These are phyloP conservation scores for Croton setiger DNA, from an alignment of 441 rosid genomes.

Conservation along the genomic window DNA sequence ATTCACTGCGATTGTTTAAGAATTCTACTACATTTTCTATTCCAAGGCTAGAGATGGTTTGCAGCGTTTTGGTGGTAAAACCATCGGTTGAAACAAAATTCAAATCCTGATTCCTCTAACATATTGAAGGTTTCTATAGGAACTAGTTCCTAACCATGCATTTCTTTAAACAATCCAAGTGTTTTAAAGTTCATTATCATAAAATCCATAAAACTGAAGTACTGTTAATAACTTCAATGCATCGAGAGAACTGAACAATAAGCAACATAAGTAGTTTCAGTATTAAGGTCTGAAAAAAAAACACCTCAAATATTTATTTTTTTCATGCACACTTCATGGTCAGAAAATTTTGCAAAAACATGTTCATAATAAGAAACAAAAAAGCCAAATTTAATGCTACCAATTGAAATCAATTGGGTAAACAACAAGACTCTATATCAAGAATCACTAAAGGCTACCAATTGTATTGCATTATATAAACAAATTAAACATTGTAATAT, in stretches of 20 bases:
- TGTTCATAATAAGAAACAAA: neutral
- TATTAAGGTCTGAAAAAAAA: neutral
- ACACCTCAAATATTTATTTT: neutral
- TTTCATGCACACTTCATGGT: neutral
- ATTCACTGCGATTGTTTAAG: slow-evolving; percentile 64
- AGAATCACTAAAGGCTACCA: too few relatives aligned
- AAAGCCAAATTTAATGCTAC: neutral
- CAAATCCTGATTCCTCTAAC: neutral
- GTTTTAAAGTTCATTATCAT: neutral
- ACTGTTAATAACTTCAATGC: neutral
- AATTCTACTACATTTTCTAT: slow-evolving; percentile 60
- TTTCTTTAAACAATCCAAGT: neutral
- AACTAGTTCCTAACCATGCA: neutral
- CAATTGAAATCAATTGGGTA: too few relatives aligned
- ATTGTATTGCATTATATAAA: too few relatives aligned
- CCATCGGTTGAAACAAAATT: slow-evolving; percentile 21
- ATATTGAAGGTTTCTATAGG: neutral
- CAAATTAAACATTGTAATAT: too few relatives aligned
- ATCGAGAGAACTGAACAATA: neutral
- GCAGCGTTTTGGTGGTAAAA: slow-evolving; percentile 42
- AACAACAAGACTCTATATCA: too few relatives aligned
- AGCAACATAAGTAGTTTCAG: neutral
- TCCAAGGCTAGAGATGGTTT: slow-evolving; percentile 50
- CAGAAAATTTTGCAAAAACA: neutral
- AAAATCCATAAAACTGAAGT: neutral